Base-by-base conservation (phyloP, 805 yeast genomes). In the Suhomyces pyralidae region DNA sequence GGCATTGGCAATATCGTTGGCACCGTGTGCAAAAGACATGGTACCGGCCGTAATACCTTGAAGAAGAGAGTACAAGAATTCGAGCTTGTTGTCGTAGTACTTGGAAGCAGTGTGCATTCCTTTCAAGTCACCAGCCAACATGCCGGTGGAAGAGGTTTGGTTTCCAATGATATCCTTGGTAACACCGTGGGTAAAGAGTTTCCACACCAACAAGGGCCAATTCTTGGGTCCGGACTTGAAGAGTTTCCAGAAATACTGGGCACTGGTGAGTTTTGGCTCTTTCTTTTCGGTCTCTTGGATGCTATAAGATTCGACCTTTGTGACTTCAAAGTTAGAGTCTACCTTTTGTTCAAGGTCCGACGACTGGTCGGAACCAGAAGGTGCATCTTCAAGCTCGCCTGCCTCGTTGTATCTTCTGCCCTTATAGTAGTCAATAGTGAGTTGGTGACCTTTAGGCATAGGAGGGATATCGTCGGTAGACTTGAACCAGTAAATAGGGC, bases 21-120 rank as follows among this genome's bases (percentile, higher is more conserved):
- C 85, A 52, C 93, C 93, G 63, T 86, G 93, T 6, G 92, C 89
- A 67, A 87, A 85, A 1, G 92, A 86, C 86, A 86, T 85, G 48
- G 90, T 86, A 59, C 84, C 80, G 14, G 93, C 92, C 42, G 92
- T 86, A 56, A 86, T 68, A 49, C 83, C 85, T 69, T 86, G 93
- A 51, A 85, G 71, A 56, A 85, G 72, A 3, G 92, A 81, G 66
- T 81, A 86, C 57, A 86, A 68, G 66, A 78, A 84, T 70, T 86
- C 93, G 53, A 84, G 73, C 67, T 83, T 83, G 79, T 82, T 83
- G 65, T 85, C 88, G 68, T 86, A 86, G 61, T 78, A 82, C 67
- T 82, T 84, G 54, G 90, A 82, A 53, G 73, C 73, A 32, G 73
- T 58, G 66, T 85, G 88, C 78, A 85, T 74, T 24, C 61, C 67